Evolutionary conservation across 23 red algal species (phyloP).

Genomic region (Gracilariopsis chorda): DNA sequence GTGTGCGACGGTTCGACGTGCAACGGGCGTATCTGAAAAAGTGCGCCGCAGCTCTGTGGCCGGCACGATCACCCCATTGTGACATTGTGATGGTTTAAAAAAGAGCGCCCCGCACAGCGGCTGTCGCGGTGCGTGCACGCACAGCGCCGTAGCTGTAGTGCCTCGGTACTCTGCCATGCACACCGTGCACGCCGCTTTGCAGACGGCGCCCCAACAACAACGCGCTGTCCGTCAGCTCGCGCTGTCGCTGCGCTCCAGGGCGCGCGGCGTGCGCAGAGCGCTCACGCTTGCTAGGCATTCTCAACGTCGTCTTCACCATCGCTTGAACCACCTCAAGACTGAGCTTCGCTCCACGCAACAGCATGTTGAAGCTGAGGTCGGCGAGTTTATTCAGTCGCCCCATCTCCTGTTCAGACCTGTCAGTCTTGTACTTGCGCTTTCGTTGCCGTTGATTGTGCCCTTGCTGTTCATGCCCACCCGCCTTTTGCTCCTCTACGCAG

Average conservation of each 20-base stretch:
- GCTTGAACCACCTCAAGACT: not conserved
- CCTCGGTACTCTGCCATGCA: no score
- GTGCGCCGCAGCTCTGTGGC: no score
- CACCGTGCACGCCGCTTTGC: not conserved
- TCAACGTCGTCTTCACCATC: not conserved
- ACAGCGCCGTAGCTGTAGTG: no score
- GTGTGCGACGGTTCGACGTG: no score
- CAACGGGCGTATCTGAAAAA: no score
- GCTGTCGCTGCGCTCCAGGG: slow-evolving; percentile 15
- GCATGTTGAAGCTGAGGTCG: slow-evolving; percentile 10
- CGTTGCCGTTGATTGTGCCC: slow-evolving; percentile 62
- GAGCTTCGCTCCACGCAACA: slow-evolving; percentile 1
- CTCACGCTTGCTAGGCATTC: not conserved
- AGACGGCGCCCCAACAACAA: not conserved
- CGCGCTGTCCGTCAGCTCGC: not conserved
- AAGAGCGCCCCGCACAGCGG: no score
- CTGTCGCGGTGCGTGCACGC: not conserved
- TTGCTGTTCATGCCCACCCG: slow-evolving; percentile 67
- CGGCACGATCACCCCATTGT: no score
- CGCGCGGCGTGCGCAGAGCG: not conserved
- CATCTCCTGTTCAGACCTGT: slow-evolving; percentile 70
- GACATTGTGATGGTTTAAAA: no score
- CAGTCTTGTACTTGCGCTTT: slow-evolving; percentile 34
- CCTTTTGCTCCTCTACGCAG: slow-evolving; percentile 29
- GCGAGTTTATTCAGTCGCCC: slow-evolving; percentile 55